These are phyloP conservation scores for Mycena leptocephala DNA, from an alignment of 768 basidiomycete genomes.

Conservation along the genomic window DNA sequence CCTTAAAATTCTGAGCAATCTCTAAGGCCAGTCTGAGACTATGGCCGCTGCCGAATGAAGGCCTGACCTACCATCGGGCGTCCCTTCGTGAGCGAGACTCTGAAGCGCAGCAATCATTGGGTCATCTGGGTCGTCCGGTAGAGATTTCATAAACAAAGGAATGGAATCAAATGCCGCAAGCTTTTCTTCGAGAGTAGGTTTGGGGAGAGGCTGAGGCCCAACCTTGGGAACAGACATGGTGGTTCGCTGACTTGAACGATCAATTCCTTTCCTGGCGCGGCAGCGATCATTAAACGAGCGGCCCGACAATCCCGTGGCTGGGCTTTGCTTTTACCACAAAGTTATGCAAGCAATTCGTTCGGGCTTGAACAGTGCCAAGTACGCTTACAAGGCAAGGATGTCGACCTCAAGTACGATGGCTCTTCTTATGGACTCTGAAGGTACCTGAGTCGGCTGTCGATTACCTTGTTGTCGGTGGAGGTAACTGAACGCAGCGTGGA, in stretches of 20 bases:
- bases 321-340: background rate
- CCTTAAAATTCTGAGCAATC: conserved; percentile 92
- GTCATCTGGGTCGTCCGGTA: conserved; percentile 80
- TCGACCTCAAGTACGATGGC: background rate
- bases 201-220: conserved; percentile 55
- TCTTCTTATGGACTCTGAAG: conserved; percentile 48
- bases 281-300: too few relatives aligned
- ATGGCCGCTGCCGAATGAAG: background rate
- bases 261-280: background rate
- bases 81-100: conserved; percentile 90
- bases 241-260: background rate
- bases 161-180: conserved; percentile 71
- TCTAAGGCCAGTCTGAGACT: conserved; percentile 63
- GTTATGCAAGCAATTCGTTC: conserved; percentile 23
- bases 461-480: conserved; percentile 92
- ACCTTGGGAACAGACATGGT: conserved; percentile 25
- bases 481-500: conserved; percentile 52
- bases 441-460: conserved; percentile 84
- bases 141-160: conserved; percentile 94
- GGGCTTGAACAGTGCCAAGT: conserved; percentile 27
- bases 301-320: background rate
- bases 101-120: conserved; percentile 86
- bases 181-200: conserved; percentile 54
- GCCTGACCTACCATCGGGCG: conserved; percentile 88
- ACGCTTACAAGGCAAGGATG: conserved; percentile 29